These are phyloP conservation scores for Ascochyta rabiei DNA, from an alignment of 2,329 filamentous ascomycete species.

Conservation along the genomic window DNA sequence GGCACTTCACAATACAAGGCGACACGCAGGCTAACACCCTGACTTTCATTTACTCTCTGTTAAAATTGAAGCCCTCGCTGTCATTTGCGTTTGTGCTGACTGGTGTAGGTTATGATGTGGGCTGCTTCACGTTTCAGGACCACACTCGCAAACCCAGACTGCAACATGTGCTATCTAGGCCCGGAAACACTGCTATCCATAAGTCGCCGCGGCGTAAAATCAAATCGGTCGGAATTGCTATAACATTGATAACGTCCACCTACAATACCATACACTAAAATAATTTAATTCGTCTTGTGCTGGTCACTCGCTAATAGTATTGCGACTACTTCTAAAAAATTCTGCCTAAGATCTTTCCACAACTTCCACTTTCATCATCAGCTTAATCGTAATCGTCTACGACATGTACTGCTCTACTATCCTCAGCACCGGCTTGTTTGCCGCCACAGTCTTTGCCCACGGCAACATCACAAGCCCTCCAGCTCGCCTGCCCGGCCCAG, in stretches of 20 bases:
- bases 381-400: conserved; percentile 2
- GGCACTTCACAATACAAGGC: background rate
- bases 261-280: background rate
- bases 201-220: background rate
- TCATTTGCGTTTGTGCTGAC: background rate
- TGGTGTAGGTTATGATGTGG: background rate
- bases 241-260: background rate
- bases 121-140: conserved; percentile 10
- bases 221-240: background rate
- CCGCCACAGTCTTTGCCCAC: conserved; percentile 49
- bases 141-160: conserved; percentile 6
- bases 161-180: background rate
- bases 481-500: conserved; percentile 58
- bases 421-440: conserved; percentile 13
- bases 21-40: background rate
- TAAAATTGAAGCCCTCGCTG: too few relatives aligned
- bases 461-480: conserved; percentile 59
- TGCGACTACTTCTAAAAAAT: background rate
- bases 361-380: background rate
- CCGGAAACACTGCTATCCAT: conserved; percentile 9
- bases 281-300: conserved; percentile 17
- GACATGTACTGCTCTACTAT: conserved; percentile 5
- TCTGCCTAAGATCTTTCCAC: background rate
- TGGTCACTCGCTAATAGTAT: conserved; percentile 13
- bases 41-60: background rate